These are phyloP conservation scores for Macrotyloma uniflorum DNA, from an alignment of 306 rosid genomes.

Conservation along the genomic window DNA sequence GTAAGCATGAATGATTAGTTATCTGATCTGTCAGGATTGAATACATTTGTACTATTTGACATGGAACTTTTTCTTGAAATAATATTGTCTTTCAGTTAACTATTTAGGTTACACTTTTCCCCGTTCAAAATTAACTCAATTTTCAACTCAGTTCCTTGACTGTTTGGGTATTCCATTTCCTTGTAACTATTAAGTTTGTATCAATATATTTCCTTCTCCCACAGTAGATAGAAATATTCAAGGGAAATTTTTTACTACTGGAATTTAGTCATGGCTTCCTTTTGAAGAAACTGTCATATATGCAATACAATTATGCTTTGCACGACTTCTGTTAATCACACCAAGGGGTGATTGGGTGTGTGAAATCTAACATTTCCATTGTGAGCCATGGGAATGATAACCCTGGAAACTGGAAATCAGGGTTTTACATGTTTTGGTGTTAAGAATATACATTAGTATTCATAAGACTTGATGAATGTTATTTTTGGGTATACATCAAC, in stretches of 20 bases:
- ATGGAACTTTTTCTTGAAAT: background rate
- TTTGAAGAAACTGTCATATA: background rate
- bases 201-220: background rate
- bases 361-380: conserved; percentile 6
- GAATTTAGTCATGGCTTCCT: background rate
- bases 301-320: background rate
- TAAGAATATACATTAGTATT: conserved; percentile 13
- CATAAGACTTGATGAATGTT: conserved; percentile 11
- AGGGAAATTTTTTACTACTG: background rate
- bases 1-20: conserved; percentile 22
- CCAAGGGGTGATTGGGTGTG: background rate
- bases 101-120: background rate
- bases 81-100: background rate
- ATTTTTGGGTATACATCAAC: background rate
- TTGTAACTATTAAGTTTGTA: background rate
- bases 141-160: conserved; percentile 32
- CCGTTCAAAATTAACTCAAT: conserved; percentile 20
- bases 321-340: conserved; percentile 7
- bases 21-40: conserved; percentile 13
- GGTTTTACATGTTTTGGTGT: conserved; percentile 17
- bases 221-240: conserved; percentile 5
- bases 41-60: conserved; percentile 16
- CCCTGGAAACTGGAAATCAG: conserved; percentile 32
- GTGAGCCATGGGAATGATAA: background rate
- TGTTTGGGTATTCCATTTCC: conserved; percentile 8